phyloP scores from a whole-genome alignment of 768 basidiomycete species.

The Sarcomyxa edulis region DNA sequence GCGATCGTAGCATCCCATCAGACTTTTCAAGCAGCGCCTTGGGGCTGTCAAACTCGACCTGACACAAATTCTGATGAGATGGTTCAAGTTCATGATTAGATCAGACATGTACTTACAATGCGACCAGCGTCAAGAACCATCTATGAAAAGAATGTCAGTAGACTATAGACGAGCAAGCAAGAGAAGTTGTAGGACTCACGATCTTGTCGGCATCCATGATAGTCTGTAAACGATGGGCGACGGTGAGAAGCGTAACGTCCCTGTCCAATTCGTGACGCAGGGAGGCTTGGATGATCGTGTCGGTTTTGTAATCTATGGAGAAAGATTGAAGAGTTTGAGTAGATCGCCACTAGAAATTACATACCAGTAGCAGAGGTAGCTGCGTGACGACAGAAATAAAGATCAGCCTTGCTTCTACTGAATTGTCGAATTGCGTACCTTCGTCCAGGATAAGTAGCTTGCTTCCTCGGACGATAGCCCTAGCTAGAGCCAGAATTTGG shows the following conservation, averaged over 20 bases:
- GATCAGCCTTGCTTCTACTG: slow-evolving; percentile 18
- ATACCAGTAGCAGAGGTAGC: slow-evolving; percentile 6
- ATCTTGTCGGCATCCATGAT: slow-evolving; percentile 49
- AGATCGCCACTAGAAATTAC: background rate
- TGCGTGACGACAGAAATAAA: no score
- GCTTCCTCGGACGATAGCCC: slow-evolving; percentile 47
- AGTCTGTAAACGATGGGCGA: slow-evolving; percentile 50
- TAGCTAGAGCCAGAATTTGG: slow-evolving; percentile 59
- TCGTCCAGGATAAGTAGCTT: slow-evolving; percentile 53
- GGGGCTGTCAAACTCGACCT: slow-evolving; percentile 54
- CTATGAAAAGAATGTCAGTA: no score
- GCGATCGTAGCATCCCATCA: slow-evolving; percentile 41
- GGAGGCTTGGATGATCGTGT: slow-evolving; percentile 7
- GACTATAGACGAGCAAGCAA: no score
- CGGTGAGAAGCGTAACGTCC: slow-evolving; percentile 18
- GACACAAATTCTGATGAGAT: background rate
- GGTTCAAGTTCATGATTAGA: background rate
- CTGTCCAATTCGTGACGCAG: slow-evolving; percentile 6
- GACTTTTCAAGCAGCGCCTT: slow-evolving; percentile 43
- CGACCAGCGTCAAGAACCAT: slow-evolving; percentile 42
- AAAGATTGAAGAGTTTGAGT: no score
- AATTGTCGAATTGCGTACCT: slow-evolving; percentile 41
- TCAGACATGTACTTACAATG: slow-evolving; percentile 15
- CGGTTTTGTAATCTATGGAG: slow-evolving; percentile 3
- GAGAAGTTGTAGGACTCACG: slow-evolving; percentile 4